Percentiles rank a stretch among this genome's conserved stretches.
Evolutionary conservation across 139 green algal genomes (phyloP).

Genomic region (Auxenochlorella protothecoides): DNA sequence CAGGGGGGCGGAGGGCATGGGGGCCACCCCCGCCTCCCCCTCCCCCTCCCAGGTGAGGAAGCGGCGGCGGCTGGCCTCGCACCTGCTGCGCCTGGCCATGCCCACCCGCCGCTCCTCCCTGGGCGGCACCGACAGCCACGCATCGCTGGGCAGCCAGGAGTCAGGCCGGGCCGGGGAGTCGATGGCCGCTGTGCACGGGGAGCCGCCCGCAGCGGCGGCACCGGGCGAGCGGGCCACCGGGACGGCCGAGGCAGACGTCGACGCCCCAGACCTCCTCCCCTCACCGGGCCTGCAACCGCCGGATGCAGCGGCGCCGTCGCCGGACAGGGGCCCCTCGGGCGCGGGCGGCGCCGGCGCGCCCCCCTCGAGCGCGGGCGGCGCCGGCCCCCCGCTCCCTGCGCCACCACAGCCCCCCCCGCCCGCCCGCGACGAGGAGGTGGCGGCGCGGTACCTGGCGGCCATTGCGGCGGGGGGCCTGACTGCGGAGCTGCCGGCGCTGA

Average conservation of each 20-base stretch:
- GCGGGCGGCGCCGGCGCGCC: too few species aligned
- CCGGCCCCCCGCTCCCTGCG: too few species aligned
- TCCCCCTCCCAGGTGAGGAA: slow-evolving; percentile 2
- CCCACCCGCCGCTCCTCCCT: too few species aligned
- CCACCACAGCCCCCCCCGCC: too few species aligned
- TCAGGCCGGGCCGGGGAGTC: too few species aligned
- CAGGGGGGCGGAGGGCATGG: too few species aligned
- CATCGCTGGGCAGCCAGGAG: too few species aligned
- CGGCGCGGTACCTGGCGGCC: background rate
- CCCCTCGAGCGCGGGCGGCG: too few species aligned
- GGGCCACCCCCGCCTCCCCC: too few species aligned
- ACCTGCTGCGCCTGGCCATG: background rate
- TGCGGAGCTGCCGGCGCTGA: background rate
- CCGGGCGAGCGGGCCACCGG: background rate
- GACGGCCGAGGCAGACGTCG: background rate
- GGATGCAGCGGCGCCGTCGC: too few species aligned
- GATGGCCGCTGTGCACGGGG: background rate
- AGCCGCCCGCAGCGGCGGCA: background rate
- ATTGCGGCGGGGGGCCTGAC: background rate
- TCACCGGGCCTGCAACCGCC: background rate
- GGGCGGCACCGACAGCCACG: too few species aligned
- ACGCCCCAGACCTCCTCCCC: background rate
- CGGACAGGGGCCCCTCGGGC: too few species aligned
- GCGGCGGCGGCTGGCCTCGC: slow-evolving; percentile 14
- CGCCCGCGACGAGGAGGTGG: background rate